A percentile compares a stretch with the other conserved stretches of the same genome.
Conservation (phyloP, 306 rosid genomes). For the Canavalia ensiformis region DNA sequence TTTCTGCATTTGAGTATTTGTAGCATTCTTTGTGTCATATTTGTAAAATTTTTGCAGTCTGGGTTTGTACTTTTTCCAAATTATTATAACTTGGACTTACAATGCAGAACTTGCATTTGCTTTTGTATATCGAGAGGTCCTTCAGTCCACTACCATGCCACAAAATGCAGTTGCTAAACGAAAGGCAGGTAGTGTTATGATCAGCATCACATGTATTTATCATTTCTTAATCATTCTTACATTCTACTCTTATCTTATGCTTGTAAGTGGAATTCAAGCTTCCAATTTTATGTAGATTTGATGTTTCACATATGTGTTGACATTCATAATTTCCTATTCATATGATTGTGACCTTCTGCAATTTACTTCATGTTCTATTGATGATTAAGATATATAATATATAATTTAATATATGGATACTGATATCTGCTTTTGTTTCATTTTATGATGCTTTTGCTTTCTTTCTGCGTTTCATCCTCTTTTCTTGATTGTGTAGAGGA, state of each 20-base stretch:
- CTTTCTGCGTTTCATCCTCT: slow-evolving; percentile 9
- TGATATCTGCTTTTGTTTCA: slow-evolving; percentile 26
- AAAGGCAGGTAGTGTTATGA: slow-evolving; percentile 75
- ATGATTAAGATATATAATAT: slow-evolving; percentile 10
- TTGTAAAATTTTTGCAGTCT: slow-evolving; percentile 27
- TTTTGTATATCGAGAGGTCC: slow-evolving; percentile 89
- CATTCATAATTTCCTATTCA: slow-evolving; percentile 20
- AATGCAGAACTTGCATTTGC: slow-evolving; percentile 74
- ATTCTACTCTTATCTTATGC: slow-evolving; percentile 28
- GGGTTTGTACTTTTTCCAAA: slow-evolving; percentile 9
- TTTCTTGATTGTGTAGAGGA: slow-evolving; percentile 62
- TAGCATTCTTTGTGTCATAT: slow-evolving; percentile 25
- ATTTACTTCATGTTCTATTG: slow-evolving; percentile 12
- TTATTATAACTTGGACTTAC: slow-evolving; percentile 39
- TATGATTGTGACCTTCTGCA: slow-evolving; percentile 10
- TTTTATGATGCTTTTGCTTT: slow-evolving; percentile 15
- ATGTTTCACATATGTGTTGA: slow-evolving; percentile 15
- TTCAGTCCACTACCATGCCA: slow-evolving; percentile 43
- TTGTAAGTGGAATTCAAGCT: slow-evolving; percentile 30
- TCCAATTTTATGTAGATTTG: slow-evolving; percentile 15
- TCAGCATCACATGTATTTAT: slow-evolving; percentile 11
- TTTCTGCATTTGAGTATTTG: slow-evolving; percentile 32
- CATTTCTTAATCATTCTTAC: slow-evolving; percentile 28
- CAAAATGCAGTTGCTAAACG: slow-evolving; percentile 72
- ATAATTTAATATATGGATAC: neutral